Evolutionary conservation across 2,329 filamentous ascomycete genomes (phyloP), one percentile per base, ranked within the genome.

Genomic region (Emydomyces testavorans): DNA sequence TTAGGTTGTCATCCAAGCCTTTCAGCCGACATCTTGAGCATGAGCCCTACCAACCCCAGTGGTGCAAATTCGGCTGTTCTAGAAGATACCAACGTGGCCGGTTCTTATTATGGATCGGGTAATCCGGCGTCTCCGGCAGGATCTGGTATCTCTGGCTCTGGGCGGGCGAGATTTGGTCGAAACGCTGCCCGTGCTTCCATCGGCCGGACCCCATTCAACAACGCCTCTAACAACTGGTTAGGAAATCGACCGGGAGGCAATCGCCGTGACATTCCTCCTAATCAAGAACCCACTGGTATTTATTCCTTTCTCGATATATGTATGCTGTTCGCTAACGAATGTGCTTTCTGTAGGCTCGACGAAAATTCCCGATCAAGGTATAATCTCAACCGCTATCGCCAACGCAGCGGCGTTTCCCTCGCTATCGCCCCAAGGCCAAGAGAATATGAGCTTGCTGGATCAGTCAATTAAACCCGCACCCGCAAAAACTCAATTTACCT

Each of bases 381-480:
- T 95, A 61, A 95, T 95, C 54, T 93, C 88, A 21, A 83, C 78
- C 56, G 89, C 90, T 39, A 95, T 94, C 60, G 88, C 89, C 52
- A 93, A 87, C 61, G 87, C 88, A 23, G 86, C 83, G 52, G 84
- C 82, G 57, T 70, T 79, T 54, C 75, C 77, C 46, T 69, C 75
- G 11, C 73, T 77, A 1, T 71, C 74, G 11, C 64, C 67, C 18
- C 75, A 73, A 56, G 83, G 81, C 11, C 81, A 87, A 61, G 85
- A 90, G 60, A 92, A 87, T 65, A 73, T 82, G 53, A 90, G 83
- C 63, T 73, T 89, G 51, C 68, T 93, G 41, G 81, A 86, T 49
- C 83, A 86, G 63, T 70, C 76, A 4, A 72, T 72, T 50, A 82
- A 78, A 58, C 62, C 76, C 3, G 79, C 76, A 29, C 79, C 85